A percentile compares a stretch with the other conserved stretches of the same genome.
phyloP scores from a whole-genome alignment of 192 early-diverging fungal species.

The Coemansia sp. region DNA sequence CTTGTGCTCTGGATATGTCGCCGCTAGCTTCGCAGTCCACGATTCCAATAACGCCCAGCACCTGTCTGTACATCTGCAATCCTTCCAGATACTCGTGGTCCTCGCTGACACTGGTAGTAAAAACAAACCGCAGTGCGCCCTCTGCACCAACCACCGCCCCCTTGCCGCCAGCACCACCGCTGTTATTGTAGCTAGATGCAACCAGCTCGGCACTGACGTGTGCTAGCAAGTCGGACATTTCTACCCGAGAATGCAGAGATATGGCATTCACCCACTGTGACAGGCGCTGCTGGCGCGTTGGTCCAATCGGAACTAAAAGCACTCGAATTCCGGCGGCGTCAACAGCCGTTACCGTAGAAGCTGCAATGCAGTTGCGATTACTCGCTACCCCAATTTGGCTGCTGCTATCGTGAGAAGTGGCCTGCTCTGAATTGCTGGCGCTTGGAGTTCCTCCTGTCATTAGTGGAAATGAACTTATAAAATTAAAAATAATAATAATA shows the following conservation, averaged over 20 bases:
- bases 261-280: slow-evolving; percentile 22
- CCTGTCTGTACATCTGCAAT: slow-evolving; percentile 48
- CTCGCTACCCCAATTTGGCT: not conserved
- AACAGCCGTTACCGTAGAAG: slow-evolving; percentile 34
- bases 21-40: slow-evolving; percentile 24
- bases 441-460: too few relatives aligned
- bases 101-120: slow-evolving; percentile 7
- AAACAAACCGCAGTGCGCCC: slow-evolving; percentile 30
- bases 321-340: slow-evolving; percentile 49
- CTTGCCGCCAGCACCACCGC: slow-evolving; percentile 13
- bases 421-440: not conserved
- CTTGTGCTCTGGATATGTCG: slow-evolving; percentile 17
- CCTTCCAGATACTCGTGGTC: slow-evolving; percentile 50
- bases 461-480: too few relatives aligned
- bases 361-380: slow-evolving; percentile 22
- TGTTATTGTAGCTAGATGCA: slow-evolving; percentile 7
- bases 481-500: too few relatives aligned
- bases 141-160: slow-evolving; percentile 10
- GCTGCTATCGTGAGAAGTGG: not conserved
- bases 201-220: slow-evolving; percentile 18
- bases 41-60: slow-evolving; percentile 44
- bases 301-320: slow-evolving; percentile 42
- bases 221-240: slow-evolving; percentile 20
- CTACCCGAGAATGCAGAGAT: slow-evolving; percentile 18
- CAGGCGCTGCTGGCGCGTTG: slow-evolving; percentile 21